Evolutionary conservation across 257 asterid species (phyloP), one percentile per base, ranked within the genome.

Genomic region (Eustoma russellianum): DNA sequence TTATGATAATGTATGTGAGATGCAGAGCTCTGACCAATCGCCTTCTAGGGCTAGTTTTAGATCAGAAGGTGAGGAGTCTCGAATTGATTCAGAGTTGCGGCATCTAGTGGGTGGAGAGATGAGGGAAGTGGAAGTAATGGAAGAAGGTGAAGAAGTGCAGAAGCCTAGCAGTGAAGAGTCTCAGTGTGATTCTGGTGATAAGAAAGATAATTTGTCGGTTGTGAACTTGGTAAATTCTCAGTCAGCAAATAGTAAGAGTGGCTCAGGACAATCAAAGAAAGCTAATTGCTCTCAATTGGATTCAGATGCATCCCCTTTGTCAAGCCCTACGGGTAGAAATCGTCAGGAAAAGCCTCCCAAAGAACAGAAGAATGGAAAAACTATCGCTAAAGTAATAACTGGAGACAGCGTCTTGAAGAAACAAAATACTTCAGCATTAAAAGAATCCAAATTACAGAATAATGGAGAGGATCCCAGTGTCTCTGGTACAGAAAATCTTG

Each of bases 1-100:
- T 33, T 90, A 90, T 62, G 89, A 82, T 18, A 86, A 83, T 46
- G 96, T 86, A 19, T 90, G 82, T 66, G 98, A 90, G 74, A 83
- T 90, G 95, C 98, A 87, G 73, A 90, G 98, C 60, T 90, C 98
- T 40, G 98, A 90, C 57, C 95, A 70, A 14, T 90, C 98, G 3
- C 96, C 96, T 5, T 90, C 96, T 0, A 86, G 96, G 81, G 75
- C 53, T 44, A 90, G 98, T 64, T 78, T 81, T 52, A 88, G 96
- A 74, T 90, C 98, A n/a, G 94, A 90, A 33, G 96, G 96, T 13
- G 96, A 86, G 15, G 96, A 86, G 48, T 90, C 97, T 17, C 71
- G 90, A 55, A 83, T 90, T 50, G 98, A 90, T 66, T 86, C 96
- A 0, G 96, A 90, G 71, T 54, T 90, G 52, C 62, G 95, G 8